phyloP scores from a whole-genome alignment of 345 rosid species.

The Aurinia saxatilis region DNA sequence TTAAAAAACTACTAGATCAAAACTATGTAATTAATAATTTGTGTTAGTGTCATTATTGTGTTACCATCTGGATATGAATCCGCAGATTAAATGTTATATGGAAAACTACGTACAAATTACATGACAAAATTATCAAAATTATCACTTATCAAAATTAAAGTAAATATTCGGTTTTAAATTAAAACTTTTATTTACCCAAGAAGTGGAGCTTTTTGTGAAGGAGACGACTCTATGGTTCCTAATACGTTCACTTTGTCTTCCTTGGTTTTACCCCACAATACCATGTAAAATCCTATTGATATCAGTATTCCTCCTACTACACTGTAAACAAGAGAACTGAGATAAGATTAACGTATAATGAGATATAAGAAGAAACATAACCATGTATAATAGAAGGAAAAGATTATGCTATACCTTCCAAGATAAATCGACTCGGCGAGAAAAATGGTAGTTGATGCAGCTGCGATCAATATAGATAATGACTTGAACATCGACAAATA shows the following conservation, averaged over 20 bases:
- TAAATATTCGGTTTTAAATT: constrained; percentile 1
- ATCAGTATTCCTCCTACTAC: constrained; percentile 59
- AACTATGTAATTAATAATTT: no score
- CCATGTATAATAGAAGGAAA: neutral
- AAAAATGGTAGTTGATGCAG: constrained; percentile 26
- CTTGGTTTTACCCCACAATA: constrained; percentile 80
- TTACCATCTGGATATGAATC: no score
- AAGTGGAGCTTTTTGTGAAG: constrained; percentile 43
- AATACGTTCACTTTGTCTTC: constrained; percentile 36
- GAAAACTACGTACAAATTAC: no score
- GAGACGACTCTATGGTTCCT: constrained; percentile 15
- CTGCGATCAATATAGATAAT: constrained; percentile 34
- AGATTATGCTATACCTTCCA: constrained; percentile 19
- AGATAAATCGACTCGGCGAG: constrained; percentile 34
- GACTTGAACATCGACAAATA: constrained; percentile 40
- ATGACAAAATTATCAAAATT: no score
- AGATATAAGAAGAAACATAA: neutral
- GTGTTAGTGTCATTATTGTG: no score
- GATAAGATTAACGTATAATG: neutral
- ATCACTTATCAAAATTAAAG: neutral
- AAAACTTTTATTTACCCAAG: constrained; percentile 39
- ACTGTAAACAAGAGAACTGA: constrained; percentile 26
- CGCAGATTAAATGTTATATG: no score
- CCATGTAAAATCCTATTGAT: constrained; percentile 66
- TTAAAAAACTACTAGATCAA: no score